Conservation (phyloP, 305 asterid species). For the Fraxinus sp. region DNA sequence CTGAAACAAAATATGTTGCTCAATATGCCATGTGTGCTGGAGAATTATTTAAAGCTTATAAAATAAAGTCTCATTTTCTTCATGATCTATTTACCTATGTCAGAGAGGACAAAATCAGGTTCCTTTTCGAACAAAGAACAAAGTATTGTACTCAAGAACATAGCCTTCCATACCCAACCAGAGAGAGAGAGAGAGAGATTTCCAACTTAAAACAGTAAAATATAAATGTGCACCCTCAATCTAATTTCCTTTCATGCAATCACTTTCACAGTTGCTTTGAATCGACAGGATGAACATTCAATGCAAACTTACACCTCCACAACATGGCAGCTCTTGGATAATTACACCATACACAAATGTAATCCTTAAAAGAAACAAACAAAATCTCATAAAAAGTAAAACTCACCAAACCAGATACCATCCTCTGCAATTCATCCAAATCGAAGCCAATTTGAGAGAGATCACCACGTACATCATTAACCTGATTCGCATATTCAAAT, state of each 20-base stretch:
- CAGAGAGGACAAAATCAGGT: not conserved
- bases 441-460: constrained; percentile 56
- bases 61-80: not conserved
- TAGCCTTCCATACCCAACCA: not conserved
- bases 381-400: not conserved
- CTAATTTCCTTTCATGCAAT: not conserved
- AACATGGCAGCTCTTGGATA: not conserved
- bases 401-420: constrained; percentile 83
- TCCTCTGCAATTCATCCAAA: constrained; percentile 54
- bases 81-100: not conserved
- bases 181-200: not conserved
- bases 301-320: not conserved
- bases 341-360: not conserved
- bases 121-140: not conserved
- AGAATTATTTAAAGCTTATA: not conserved
- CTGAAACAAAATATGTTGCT: too few relatives aligned
- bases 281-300: not conserved
- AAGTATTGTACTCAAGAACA: not conserved
- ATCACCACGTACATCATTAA: constrained; percentile 59
- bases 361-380: not conserved
- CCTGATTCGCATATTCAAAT: constrained; percentile 46
- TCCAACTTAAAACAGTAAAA: not conserved
- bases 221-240: not conserved
- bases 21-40: not conserved
- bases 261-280: not conserved